Evolutionary conservation across 1,139 yeast species (phyloP), one percentile per base, ranked within the genome.

Genomic region (Hanseniaspora sp.): DNA sequence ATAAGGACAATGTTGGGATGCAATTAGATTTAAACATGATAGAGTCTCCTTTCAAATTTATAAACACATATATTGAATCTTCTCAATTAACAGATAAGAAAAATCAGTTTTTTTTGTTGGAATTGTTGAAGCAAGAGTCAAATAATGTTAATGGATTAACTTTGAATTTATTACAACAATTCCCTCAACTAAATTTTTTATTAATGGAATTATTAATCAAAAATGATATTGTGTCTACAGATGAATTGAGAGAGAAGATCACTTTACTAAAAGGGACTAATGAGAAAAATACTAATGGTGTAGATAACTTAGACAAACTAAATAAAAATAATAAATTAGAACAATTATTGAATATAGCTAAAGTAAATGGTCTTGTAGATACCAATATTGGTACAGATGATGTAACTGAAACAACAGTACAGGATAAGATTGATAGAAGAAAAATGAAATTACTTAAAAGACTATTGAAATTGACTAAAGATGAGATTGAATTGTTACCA

Each of bases 111-210:
- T 56, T 58, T 1, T 53, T 66, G 17, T 52, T 88, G 41, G 71
- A 71, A 47, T 87, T 83, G 56, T 79, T 88, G 29, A 81, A 82
- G 59, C 69, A 73, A 28, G 80, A 88, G 79, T 73, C 86, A 17
- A 69, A 71, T 8, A 76, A 54, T 17, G 76, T 44, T 76, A 83
- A 59, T 86, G 88, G 0, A 74, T 74, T 12, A 73, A 83, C 58
- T 84, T 86, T 68, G 77, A 76, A 54, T 76, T 69, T 88, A 46
- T 72, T 90, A 34, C 77, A 76, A 43, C 78, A 80, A 58, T 82
- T 83, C 59, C 95, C 95, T 0, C 95, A 86, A 62, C 70, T 90
- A 54, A 73, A 86, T 1, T 87, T 83, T 64, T 94, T 95, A 0
- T 71, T 88, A 38, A 86, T 90, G 6, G 96, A 90, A 63, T 75